Evolutionary conservation across 176 grass and related monocot species (phyloP).

Genomic region (Tuctoria greenei): DNA sequence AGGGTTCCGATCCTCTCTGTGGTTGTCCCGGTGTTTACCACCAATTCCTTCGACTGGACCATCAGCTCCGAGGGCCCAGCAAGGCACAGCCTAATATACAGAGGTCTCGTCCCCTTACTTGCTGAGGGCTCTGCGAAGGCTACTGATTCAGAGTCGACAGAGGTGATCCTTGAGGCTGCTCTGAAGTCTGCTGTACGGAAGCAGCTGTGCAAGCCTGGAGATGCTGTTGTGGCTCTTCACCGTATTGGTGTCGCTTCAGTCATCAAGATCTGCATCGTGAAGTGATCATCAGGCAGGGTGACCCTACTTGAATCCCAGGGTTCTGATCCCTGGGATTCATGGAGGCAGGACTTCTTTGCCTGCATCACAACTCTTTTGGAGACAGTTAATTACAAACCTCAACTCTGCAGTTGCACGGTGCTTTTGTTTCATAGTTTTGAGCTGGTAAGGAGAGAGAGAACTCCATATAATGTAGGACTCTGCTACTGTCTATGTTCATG

Average conservation of each 20-base stretch:
- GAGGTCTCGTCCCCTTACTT: conserved; percentile 72
- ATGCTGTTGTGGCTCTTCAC: conserved; percentile 71
- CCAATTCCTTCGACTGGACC: conserved; percentile 77
- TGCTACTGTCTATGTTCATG: not conserved
- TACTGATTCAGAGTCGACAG: conserved; percentile 80
- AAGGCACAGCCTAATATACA: conserved; percentile 75
- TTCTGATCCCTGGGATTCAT: not conserved
- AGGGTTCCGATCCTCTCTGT: conserved; percentile 86
- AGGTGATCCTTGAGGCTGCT: conserved; percentile 72
- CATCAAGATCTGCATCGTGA: conserved; percentile 94
- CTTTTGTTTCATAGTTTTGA: conserved; percentile 32
- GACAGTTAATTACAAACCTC: conserved; percentile 25
- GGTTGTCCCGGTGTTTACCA: conserved; percentile 71
- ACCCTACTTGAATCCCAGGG: not conserved
- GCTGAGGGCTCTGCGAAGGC: conserved; percentile 89
- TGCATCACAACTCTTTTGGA: conserved; percentile 15
- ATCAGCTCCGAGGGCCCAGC: conserved; percentile 76
- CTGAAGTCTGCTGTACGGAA: conserved; percentile 61
- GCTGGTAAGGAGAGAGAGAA: conserved; percentile 37
- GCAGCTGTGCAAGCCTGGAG: conserved; percentile 71
- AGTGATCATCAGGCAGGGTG: conserved; percentile 34
- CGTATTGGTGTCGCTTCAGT: conserved; percentile 82
- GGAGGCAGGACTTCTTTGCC: not conserved
- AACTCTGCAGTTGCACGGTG: conserved; percentile 36
- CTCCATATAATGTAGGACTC: conserved; percentile 44